Conservation (phyloP, 2,329 filamentous ascomycete species). For the Chaetomium globosum region DNA sequence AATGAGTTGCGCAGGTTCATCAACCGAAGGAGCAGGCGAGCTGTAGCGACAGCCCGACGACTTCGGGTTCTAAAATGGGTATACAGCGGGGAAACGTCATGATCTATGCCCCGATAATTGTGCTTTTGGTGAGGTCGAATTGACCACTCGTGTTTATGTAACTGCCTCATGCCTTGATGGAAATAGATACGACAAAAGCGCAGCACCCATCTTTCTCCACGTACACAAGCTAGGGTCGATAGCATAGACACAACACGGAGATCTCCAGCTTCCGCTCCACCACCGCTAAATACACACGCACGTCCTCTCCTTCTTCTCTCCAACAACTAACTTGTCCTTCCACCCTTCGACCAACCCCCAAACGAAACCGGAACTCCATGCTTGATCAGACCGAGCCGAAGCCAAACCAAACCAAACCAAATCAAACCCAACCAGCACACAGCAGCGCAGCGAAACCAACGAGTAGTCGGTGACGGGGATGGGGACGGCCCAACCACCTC, state of each 20-base stretch:
- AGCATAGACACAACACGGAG: not conserved
- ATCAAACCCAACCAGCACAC: not conserved
- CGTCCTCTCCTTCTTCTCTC: not conserved
- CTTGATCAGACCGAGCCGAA: constrained; percentile 13
- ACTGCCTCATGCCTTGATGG: not conserved
- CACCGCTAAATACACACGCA: not conserved
- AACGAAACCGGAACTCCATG: constrained; percentile 18
- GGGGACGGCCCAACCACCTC: not conserved
- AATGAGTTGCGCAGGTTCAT: constrained; percentile 3
- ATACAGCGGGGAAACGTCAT: not conserved
- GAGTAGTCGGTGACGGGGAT: too few relatives aligned
- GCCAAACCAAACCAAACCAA: not conserved
- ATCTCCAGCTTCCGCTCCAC: too few relatives aligned
- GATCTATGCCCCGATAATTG: not conserved
- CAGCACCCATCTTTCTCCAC: not conserved
- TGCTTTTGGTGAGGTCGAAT: not conserved
- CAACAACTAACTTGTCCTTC: not conserved
- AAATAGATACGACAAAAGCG: not conserved
- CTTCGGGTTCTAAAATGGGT: constrained; percentile 24
- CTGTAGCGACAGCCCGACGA: not conserved
- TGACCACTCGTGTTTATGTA: not conserved
- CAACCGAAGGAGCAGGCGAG: not conserved
- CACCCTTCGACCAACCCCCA: not conserved
- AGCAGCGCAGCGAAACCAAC: too few relatives aligned
- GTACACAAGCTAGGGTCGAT: not conserved